Base-by-base conservation (phyloP, 2,329 filamentous ascomycete species). In the Calonectria hongkongensis region DNA sequence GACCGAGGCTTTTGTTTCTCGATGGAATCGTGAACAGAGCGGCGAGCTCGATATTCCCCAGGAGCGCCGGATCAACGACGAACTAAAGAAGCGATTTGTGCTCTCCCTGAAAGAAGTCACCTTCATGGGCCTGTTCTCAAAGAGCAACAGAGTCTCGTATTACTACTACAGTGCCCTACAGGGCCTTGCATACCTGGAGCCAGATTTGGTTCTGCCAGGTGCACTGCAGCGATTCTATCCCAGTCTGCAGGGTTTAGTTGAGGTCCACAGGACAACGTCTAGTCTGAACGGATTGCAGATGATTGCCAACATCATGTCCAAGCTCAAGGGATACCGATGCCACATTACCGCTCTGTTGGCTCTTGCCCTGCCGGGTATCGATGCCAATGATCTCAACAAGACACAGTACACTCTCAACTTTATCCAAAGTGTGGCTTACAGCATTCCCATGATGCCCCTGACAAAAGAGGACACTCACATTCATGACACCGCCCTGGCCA, bases 111-210 rank as follows among this genome's bases (percentile, higher is more conserved):
- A 93, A 76, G 97, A 99, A 76, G 96, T 98, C 60, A 95, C 95
- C 5, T 99, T 98, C 83, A 98, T 99, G 96, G 97, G 97, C 33
- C 93, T 99, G 63, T 99, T 98, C 83, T 94, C 96, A 67, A 99
- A 99, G 88, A 98, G 96, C 83, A 93, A 92, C 70, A 96, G 95
- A 63, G 93, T 97, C 3, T 95, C 98, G 82, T 96, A 94, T 83
- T 98, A 96, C 86, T 98, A 96, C 76, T 92, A 98, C 76, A 95
- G 94, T 63, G 95, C 96, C 1, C 88, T 99, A 63, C 96, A 98
- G 83, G 94, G 94, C 68, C 87, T 99, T 67, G 94, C 97, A 2
- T 98, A 94, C 79, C 88, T 99, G 56, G 96, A 99, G 82, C 97
- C 97, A 0, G 93, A 95, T 78, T 88, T 98, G 78, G 96, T 99